Percentiles rank a stretch among this genome's conserved stretches.
These are phyloP conservation scores for Westerdykella sp. DNA, from an alignment of 2,329 filamentous ascomycete species.

Conservation along the genomic window DNA sequence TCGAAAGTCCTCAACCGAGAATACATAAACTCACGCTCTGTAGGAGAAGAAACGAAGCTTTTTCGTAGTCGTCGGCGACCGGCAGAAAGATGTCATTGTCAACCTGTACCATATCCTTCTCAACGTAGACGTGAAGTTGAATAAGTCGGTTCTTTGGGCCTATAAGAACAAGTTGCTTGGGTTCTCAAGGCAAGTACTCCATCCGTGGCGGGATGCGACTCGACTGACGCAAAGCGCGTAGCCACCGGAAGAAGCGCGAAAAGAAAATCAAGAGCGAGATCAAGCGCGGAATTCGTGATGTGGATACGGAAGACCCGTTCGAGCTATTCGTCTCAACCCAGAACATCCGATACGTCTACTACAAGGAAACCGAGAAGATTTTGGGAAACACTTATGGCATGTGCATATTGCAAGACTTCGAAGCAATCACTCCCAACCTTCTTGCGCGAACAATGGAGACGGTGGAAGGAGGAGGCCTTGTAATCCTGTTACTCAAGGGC, in stretches of 20 bases:
- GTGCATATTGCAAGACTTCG: constrained; percentile 97
- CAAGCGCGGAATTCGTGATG: constrained; percentile 86
- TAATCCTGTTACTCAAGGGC: constrained; percentile 84
- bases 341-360: constrained; percentile 98
- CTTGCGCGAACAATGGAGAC: constrained; percentile 94
- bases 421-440: constrained; percentile 94
- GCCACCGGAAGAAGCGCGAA: constrained; percentile 96
- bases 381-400: constrained; percentile 96
- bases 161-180: constrained; percentile 97
- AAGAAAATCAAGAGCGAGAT: constrained; percentile 98
- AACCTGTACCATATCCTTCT: constrained; percentile 92
- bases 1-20: constrained; percentile 4
- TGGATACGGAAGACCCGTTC: constrained; percentile 90
- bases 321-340: constrained; percentile 94
- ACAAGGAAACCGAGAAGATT: constrained; percentile 99
- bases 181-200: constrained; percentile 61
- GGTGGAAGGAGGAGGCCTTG: constrained; percentile 89
- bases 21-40: constrained; percentile 9
- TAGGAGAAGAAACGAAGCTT: constrained; percentile 94
- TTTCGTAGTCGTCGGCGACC: constrained; percentile 92
- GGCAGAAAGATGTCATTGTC: constrained; percentile 93
- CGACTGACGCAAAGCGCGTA: constrained; percentile 6
- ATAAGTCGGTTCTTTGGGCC: constrained; percentile 95
- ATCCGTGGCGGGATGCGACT: constrained; percentile 2
- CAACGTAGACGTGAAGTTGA: constrained; percentile 81